Evolutionary conservation across 495 filamentous ascomycete genomes (phyloP), one percentile per base, ranked within the genome.

Genomic region (Durotheca rogersii): DNA sequence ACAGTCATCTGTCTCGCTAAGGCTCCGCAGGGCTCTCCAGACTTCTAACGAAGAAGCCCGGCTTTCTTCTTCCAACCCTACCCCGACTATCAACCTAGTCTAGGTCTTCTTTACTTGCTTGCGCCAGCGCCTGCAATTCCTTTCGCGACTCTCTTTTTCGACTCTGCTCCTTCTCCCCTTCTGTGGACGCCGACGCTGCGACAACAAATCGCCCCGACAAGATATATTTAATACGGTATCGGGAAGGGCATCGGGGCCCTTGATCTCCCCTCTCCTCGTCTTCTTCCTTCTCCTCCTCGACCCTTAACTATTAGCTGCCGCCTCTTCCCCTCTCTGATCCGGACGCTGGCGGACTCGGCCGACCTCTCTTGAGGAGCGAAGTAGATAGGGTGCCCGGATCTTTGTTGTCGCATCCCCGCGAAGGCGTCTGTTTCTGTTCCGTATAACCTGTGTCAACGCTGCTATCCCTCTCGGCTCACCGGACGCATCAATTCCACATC

Each of bases 101-200:
- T 23, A 42, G 43, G 36, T 25, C 35, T 18, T 34, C 48, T 31
- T 21, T 20, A 17, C 38, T 41, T 51, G 56, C 56, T 27, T 27
- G 56, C 56, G 56, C 56, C 40, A 41, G 56, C 56, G 56, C 56
- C 36, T 34, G 14, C 25, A 34, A 7, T 54, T 51, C 35, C 32
- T 35, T 59, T 59, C 56, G 45, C 46, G 50, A 59, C 46, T 42
- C 19, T 51, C 50, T 43, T 59, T 53, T 53, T 50, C 16, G 35
- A 19, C 30, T 21, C 34, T 14, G 39, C 45, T 39, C 49, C 44
- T n/a, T 6, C 11, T 37, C 40, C 17, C 35, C 39, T 45, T 37
- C 15, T 30, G 1, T 21, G 11, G 43, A 23, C 29, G 33, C 53
- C 32, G 43, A 14, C 37, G n/a, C 42, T 18, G 31, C 41, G 25